Conservation (phyloP, 768 basidiomycete genomes). For the Pleurotus tuoliensis region DNA sequence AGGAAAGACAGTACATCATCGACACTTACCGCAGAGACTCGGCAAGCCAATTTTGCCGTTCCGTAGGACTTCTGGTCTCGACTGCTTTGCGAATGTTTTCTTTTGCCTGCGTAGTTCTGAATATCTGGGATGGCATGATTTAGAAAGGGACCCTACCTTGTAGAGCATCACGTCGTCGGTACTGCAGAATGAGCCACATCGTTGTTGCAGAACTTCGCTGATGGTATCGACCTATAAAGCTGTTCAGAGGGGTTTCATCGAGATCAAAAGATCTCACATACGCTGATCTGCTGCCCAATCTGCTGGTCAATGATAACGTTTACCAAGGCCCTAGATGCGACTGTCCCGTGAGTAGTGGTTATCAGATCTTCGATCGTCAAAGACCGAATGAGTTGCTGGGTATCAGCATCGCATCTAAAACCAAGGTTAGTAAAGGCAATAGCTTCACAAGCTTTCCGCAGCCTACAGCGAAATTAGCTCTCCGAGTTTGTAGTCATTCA, state of each 20-base stretch:
- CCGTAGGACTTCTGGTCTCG: slow-evolving; percentile 68
- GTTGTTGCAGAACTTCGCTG: slow-evolving; percentile 88
- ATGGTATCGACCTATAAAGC: slow-evolving; percentile 86
- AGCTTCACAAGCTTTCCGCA: not conserved
- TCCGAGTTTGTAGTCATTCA: slow-evolving; percentile 87
- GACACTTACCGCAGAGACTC: slow-evolving; percentile 80
- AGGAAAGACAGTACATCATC: not conserved
- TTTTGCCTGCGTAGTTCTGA: slow-evolving; percentile 57
- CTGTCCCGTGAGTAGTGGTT: slow-evolving; percentile 79
- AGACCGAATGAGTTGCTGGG: slow-evolving; percentile 62
- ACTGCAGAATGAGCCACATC: slow-evolving; percentile 97
- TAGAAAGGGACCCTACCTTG: slow-evolving; percentile 54
- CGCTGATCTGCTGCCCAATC: slow-evolving; percentile 94
- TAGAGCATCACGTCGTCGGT: slow-evolving; percentile 97
- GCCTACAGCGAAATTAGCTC: slow-evolving; percentile 80
- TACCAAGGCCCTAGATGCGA: slow-evolving; percentile 84
- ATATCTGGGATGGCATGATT: slow-evolving; percentile 1
- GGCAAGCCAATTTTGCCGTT: slow-evolving; percentile 74
- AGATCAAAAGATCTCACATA: slow-evolving; percentile 33
- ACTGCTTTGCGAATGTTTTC: slow-evolving; percentile 91
- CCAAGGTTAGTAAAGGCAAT: slow-evolving; percentile 2
- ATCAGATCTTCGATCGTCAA: slow-evolving; percentile 88
- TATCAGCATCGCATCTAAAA: slow-evolving; percentile 65
- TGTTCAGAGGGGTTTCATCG: slow-evolving; percentile 3
- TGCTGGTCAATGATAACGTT: slow-evolving; percentile 98